Conservation (phyloP, 129 eudicot species). For the Flaveria bidentis region DNA sequence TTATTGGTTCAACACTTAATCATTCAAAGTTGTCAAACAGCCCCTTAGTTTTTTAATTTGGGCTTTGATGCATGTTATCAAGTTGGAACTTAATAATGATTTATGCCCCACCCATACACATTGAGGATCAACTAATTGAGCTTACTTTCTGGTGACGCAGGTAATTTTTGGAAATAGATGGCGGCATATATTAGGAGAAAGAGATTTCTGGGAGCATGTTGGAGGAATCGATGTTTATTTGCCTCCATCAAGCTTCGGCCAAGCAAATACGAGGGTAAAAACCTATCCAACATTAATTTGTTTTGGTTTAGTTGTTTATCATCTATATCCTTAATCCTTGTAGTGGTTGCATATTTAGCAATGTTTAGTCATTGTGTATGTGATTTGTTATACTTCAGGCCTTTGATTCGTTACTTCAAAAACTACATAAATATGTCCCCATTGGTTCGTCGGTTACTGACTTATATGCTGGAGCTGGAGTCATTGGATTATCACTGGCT, state of each 20-base stretch:
- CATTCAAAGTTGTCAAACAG: no score
- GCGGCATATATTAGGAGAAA: conserved; percentile 93
- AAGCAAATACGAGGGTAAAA: conserved; percentile 89
- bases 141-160: conserved; percentile 44
- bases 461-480: conserved; percentile 98
- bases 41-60: background rate
- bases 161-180: conserved; percentile 95
- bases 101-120: background rate
- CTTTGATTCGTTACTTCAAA: conserved; percentile 85
- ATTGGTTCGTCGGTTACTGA: conserved; percentile 89
- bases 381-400: conserved; percentile 54
- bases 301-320: conserved; percentile 1
- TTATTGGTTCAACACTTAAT: no score
- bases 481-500: conserved; percentile 88
- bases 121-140: background rate
- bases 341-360: conserved; percentile 12
- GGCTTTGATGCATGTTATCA: conserved; percentile 7
- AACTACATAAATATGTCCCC: conserved; percentile 87
- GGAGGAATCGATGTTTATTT: conserved; percentile 94
- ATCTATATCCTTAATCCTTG: conserved; percentile 11
- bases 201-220: conserved; percentile 96
- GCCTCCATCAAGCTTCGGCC: conserved; percentile 96
- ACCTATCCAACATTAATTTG: conserved; percentile 4
- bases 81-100: background rate
- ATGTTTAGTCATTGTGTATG: conserved; percentile 24